Conservation (phyloP, 805 yeast genomes). For the Ogataea paradorogensis region DNA sequence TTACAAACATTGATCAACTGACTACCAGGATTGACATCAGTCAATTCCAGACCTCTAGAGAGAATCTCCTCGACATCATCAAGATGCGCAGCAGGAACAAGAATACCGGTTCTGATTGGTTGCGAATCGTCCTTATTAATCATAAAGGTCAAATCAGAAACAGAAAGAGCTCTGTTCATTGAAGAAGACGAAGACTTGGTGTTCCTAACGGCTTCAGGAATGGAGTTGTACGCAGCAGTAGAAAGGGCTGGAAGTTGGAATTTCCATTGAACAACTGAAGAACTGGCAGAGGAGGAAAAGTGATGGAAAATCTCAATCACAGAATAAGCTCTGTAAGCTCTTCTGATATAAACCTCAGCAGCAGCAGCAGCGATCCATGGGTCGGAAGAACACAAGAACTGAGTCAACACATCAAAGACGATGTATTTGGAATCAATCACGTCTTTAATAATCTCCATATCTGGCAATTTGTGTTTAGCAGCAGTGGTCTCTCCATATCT, state of each 20-base stretch:
- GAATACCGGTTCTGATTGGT: conserved; percentile 79
- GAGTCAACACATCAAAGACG: conserved; percentile 93
- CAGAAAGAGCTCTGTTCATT: conserved; percentile 86
- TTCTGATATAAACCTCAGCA: conserved; percentile 91
- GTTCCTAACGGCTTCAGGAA: conserved; percentile 46
- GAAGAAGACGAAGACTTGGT: conserved; percentile 31
- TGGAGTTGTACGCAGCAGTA: conserved; percentile 71
- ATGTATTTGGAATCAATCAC: conserved; percentile 95
- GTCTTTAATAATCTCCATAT: conserved; percentile 74
- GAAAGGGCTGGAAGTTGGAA: conserved; percentile 77
- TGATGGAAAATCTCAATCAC: conserved; percentile 72
- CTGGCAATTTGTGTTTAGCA: conserved; percentile 75
- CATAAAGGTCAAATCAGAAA: conserved; percentile 85
- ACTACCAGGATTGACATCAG: conserved; percentile 48
- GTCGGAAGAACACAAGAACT: conserved; percentile 79
- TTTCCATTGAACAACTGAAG: conserved; percentile 81
- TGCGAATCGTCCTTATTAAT: conserved; percentile 65
- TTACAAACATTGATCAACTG: conserved; percentile 77
- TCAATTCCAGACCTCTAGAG: conserved; percentile 66
- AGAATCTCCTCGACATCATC: conserved; percentile 89
- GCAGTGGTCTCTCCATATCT: conserved; percentile 81
- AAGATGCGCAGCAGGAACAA: conserved; percentile 75
- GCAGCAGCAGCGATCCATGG: conserved; percentile 93
- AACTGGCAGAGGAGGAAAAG: conserved; percentile 41
- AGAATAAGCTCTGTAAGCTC: conserved; percentile 95